Base-by-base conservation (phyloP, 768 basidiomycete genomes). In the Psilocybe cubensis region DNA sequence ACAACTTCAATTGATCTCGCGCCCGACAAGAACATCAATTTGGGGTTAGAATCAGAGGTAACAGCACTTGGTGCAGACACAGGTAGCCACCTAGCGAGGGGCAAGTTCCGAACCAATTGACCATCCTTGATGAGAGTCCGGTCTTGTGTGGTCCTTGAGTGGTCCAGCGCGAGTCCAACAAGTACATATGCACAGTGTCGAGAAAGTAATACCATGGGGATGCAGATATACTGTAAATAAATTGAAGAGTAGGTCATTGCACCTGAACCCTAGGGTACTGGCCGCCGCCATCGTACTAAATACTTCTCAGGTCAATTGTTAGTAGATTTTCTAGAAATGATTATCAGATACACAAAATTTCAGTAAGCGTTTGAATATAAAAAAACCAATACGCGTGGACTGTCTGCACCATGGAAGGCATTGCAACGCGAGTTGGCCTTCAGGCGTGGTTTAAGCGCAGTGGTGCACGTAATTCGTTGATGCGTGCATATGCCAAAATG, bases 1-100 rank as follows among this genome's bases (percentile, higher is more conserved):
- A 51, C 58, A 51, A 28, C n/a, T n/a, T n/a, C n/a, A n/a, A n/a
- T n/a, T n/a, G n/a, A n/a, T n/a, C n/a, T 24, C 31, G 54, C 21
- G n/a, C 44, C 27, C 40, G 48, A 42, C 42, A 20, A 23, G 42
- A 29, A 33, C 53, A 21, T 29, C 49, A 60, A 44, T 59, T 55
- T 60, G 54, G 58, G 58, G 58, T 60, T 18, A 18, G 40, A 55
- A 52, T 55, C 58, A 46, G 23, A 21, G 18, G 28, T 51, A 50
- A 45, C 29, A 54, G 48, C 27, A 17, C 24, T 41, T 38, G 25
- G 9, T 40, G 33, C 29, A 9, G 23, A 5, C 49, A 57, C 56
- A 48, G 40, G 18, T 47, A 38, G 54, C 46, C 46, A 41, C 54
- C 54, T 38, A 56, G 38, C 35, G 54, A 28, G 28, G 46, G 25